phyloP scores from a whole-genome alignment of 495 filamentous ascomycete species.

The Darksidea phi region DNA sequence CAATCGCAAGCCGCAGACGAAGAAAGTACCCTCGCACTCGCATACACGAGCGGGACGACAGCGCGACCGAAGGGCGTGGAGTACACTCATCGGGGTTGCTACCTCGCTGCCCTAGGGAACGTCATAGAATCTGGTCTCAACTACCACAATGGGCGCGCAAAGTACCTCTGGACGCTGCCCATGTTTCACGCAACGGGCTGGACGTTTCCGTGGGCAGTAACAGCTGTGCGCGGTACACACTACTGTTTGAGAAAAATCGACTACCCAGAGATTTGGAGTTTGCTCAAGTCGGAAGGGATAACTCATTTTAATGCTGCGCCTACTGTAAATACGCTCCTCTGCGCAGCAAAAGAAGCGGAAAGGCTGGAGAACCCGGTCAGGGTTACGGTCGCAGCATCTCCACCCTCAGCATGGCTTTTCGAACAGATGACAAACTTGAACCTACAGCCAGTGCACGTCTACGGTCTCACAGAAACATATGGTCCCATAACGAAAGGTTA shows the following conservation, averaged over 20 bases:
- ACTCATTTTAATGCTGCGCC: slow-evolving; percentile 97
- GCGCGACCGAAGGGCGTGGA: slow-evolving; percentile 91
- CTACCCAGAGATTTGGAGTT: slow-evolving; percentile 84
- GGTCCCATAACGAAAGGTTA: slow-evolving; percentile 96
- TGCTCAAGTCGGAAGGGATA: slow-evolving; percentile 78
- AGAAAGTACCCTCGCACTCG: slow-evolving; percentile 76
- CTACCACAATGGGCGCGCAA: slow-evolving; percentile 61
- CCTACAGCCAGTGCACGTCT: slow-evolving; percentile 88
- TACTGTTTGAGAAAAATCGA: slow-evolving; percentile 94
- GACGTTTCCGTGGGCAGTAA: slow-evolving; percentile 73
- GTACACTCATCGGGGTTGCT: slow-evolving; percentile 83
- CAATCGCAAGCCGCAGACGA: slow-evolving; percentile 67
- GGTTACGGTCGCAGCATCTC: slow-evolving; percentile 90
- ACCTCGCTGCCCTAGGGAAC: slow-evolving; percentile 81
- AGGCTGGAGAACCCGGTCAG: slow-evolving; percentile 67
- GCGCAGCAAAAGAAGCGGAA: slow-evolving; percentile 69
- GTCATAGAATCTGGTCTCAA: slow-evolving; percentile 86
- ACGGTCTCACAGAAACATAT: slow-evolving; percentile 93
- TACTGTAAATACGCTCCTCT: slow-evolving; percentile 93
- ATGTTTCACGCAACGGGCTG: slow-evolving; percentile 87
- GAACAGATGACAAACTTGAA: slow-evolving; percentile 88
- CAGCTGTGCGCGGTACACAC: slow-evolving; percentile 87
- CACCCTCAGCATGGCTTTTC: slow-evolving; percentile 84
- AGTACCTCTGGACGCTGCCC: slow-evolving; percentile 88
- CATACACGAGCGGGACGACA: slow-evolving; percentile 93